Conservation (phyloP, 805 yeast genomes). For the Lachancea quebecensis region DNA sequence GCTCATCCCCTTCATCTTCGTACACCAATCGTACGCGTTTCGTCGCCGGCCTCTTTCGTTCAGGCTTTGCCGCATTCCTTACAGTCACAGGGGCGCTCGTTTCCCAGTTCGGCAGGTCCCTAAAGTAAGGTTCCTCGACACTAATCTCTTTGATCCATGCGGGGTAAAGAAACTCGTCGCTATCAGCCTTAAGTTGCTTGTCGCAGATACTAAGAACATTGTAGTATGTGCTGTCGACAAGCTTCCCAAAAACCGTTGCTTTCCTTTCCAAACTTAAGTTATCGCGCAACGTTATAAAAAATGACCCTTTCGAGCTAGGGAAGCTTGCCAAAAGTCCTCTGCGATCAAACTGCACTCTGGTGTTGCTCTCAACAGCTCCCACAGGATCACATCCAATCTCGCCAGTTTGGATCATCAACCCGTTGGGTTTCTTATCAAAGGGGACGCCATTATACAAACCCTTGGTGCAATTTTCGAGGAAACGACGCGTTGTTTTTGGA, state of each 20-base stretch:
- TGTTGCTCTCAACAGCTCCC: slow-evolving; percentile 40
- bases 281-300: slow-evolving; percentile 39
- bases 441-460: slow-evolving; percentile 36
- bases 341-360: slow-evolving; percentile 42
- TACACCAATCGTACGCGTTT: slow-evolving; percentile 29
- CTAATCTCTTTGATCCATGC: slow-evolving; percentile 36
- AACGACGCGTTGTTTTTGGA: slow-evolving; percentile 42
- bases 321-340: slow-evolving; percentile 54
- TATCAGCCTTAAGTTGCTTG: slow-evolving; percentile 37
- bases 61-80: slow-evolving; percentile 1
- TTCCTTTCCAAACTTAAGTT: slow-evolving; percentile 1
- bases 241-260: slow-evolving; percentile 47
- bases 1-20: slow-evolving; percentile 31
- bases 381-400: slow-evolving; percentile 22
- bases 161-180: slow-evolving; percentile 43
- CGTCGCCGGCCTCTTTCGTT: slow-evolving; percentile 3
- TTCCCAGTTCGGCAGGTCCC: slow-evolving; percentile 29
- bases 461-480: slow-evolving; percentile 44
- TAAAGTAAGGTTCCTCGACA: slow-evolving; percentile 44
- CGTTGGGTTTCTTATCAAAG: slow-evolving; percentile 31
- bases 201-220: slow-evolving; percentile 44
- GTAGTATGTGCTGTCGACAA: slow-evolving; percentile 50
- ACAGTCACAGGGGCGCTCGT: neutral
- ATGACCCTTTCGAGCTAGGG: slow-evolving; percentile 29
- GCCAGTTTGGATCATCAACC: slow-evolving; percentile 35